Evolutionary conservation across 192 early-diverging fungal species (phyloP), one percentile per base, ranked within the genome.

Genomic region (Coemansia sp.): DNA sequence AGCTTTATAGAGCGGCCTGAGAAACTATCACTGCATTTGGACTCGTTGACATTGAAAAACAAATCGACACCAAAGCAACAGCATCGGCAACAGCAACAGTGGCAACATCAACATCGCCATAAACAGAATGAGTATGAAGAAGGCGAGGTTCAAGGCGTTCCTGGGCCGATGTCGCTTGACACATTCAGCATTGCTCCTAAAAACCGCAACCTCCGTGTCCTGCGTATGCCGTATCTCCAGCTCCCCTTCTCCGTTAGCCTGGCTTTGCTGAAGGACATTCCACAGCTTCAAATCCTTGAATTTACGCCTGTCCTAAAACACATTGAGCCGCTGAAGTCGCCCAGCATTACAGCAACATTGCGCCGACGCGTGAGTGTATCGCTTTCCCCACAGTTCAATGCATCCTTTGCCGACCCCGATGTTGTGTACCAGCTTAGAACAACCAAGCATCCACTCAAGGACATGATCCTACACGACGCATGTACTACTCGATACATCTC

Each of bases 401-500:
- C 67, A 24, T 64, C 67, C 6, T 81, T 76, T 73, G 79, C 71
- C 49, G 79, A 82, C 26, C 41, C 79, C 0, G 67, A 70, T 4
- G 66, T 73, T 18, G 74, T 76, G 7, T 72, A 73, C 65, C 80
- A 60, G 43, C 51, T 82, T 14, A 44, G 58, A 34, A 38, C 12
- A 11, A 52, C 62, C 61, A 76, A 73, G 44, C 80, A 76, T 20
- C 80, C 74, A 38, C 73, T 82, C 36, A 63, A 70, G 55, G 70
- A 68, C 41, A 59, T 82, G 68, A 64, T 77, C 55, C 51, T 82
- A 14, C 80, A 77, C 46, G 71, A 67, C 11, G 74, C 80, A 7
- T 82, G 75, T 68, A 65, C 67, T 9, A 69, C 68, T 12, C 73
- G 73, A 43, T 82, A 71, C 68, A 73, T 77, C 18, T 72, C 73